Evolutionary conservation across 1,284 basidiomycete species (phyloP).

Genomic region (Ceratorhiza oryzae-sativae): DNA sequence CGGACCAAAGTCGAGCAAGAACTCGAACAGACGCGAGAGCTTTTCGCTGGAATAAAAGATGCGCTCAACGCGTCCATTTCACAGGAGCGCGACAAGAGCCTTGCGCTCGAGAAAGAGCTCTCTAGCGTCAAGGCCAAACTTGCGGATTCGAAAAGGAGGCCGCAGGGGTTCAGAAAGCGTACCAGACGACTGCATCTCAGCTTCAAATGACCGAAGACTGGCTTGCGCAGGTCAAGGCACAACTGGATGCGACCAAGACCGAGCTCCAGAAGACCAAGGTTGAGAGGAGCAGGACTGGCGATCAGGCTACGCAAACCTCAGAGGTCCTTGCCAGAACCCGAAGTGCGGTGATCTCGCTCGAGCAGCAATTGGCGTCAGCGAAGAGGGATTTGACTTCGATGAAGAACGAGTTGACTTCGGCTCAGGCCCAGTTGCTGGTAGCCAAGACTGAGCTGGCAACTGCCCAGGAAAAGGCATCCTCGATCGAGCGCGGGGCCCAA

Average conservation of each 20-base stretch:
- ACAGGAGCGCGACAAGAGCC: not conserved
- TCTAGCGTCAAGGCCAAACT: not conserved
- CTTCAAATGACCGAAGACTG: not conserved
- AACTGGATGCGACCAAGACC: not conserved
- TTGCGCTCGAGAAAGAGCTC: not conserved
- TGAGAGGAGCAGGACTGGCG: too few species aligned
- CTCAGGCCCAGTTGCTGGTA: not conserved
- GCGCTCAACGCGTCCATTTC: too few species aligned
- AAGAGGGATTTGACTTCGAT: not conserved
- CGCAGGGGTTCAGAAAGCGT: too few species aligned
- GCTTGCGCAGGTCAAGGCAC: not conserved
- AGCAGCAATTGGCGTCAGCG: not conserved
- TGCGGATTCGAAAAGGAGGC: not conserved
- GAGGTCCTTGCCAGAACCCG: too few species aligned
- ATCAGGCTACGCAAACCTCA: too few species aligned
- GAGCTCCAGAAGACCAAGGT: not conserved
- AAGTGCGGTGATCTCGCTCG: not conserved
- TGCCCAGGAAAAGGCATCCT: not conserved
- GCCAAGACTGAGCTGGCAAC: not conserved
- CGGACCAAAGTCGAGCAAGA: slow-evolving; percentile 2
- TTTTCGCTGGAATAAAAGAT: not conserved
- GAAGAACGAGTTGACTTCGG: not conserved
- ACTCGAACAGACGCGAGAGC: not conserved
- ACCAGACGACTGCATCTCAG: not conserved
- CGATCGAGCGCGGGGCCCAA: not conserved